These are phyloP conservation scores for Chrysoporthe cubensis DNA, from an alignment of 2,329 filamentous ascomycete species.

Conservation along the genomic window DNA sequence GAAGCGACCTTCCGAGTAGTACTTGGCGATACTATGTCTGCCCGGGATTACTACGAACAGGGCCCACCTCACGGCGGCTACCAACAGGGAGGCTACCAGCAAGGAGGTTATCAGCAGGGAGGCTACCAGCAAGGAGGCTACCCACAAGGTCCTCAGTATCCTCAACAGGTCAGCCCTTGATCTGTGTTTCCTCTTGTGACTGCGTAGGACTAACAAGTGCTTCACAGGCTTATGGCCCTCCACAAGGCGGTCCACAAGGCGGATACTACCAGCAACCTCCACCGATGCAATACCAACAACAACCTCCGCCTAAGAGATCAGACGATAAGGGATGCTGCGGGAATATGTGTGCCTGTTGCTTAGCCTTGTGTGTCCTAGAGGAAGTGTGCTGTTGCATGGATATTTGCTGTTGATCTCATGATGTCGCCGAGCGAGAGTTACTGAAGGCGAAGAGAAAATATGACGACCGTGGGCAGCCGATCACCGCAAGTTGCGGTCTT, in stretches of 20 bases:
- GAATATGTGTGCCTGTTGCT: conserved; percentile 55
- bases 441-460: not conserved
- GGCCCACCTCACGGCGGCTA: conserved; percentile 34
- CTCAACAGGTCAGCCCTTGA: conserved; percentile 45
- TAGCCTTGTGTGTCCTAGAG: conserved; percentile 52
- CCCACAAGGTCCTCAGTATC: conserved; percentile 45
- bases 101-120: conserved; percentile 31
- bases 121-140: conserved; percentile 34
- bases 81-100: conserved; percentile 17
- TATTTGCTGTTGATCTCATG: conserved; percentile 45
- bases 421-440: not conserved
- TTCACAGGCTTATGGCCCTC: conserved; percentile 40
- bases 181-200: conserved; percentile 13
- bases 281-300: conserved; percentile 52
- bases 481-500: not conserved
- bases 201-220: conserved; percentile 15
- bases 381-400: conserved; percentile 51
- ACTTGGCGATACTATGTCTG: conserved; percentile 38
- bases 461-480: not conserved
- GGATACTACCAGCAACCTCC: conserved; percentile 49
- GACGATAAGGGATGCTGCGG: conserved; percentile 47
- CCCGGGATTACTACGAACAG: conserved; percentile 43
- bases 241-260: conserved; percentile 39
- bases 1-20: conserved; percentile 8
- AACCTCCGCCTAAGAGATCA: conserved; percentile 39